phyloP scores from a whole-genome alignment of 345 rosid species.

The Citrus cavaleriei region DNA sequence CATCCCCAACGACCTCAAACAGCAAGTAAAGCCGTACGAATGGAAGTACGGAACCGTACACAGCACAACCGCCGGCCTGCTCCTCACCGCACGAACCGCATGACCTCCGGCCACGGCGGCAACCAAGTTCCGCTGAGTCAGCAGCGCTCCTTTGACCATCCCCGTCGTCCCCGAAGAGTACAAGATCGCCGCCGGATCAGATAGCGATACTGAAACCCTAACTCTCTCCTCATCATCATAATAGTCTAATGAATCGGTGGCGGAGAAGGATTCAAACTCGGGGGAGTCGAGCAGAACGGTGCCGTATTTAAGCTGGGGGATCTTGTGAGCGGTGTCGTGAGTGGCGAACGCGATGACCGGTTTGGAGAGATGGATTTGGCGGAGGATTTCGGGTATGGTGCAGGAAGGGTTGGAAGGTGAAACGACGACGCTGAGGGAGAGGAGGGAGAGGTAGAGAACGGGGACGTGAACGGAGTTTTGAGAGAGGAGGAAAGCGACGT shows the following conservation, averaged over 20 bases:
- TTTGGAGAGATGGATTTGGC: slow-evolving; percentile 37
- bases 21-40: slow-evolving; percentile 37
- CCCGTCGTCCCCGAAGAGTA: slow-evolving; percentile 72
- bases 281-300: slow-evolving; percentile 39
- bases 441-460: slow-evolving; percentile 46
- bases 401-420: slow-evolving; percentile 49
- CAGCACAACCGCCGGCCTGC: slow-evolving; percentile 20
- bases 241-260: neutral
- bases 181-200: slow-evolving; percentile 53
- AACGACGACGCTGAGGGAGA: slow-evolving; percentile 50
- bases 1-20: slow-evolving; percentile 29
- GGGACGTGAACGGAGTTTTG: slow-evolving; percentile 47
- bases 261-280: slow-evolving; percentile 41
- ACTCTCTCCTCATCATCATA: neutral
- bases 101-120: slow-evolving; percentile 20
- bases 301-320: slow-evolving; percentile 25
- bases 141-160: slow-evolving; percentile 45
- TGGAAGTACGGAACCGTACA: slow-evolving; percentile 58
- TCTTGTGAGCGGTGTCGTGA: slow-evolving; percentile 27
- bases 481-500: slow-evolving; percentile 40
- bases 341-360: slow-evolving; percentile 52
- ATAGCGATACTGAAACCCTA: slow-evolving; percentile 34
- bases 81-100: slow-evolving; percentile 25
- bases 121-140: slow-evolving; percentile 45
- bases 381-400: slow-evolving; percentile 37